Evolutionary conservation across 179 eudicot species (phyloP), one percentile per base, ranked within the genome.

Genomic region (Camellia oleifera): DNA sequence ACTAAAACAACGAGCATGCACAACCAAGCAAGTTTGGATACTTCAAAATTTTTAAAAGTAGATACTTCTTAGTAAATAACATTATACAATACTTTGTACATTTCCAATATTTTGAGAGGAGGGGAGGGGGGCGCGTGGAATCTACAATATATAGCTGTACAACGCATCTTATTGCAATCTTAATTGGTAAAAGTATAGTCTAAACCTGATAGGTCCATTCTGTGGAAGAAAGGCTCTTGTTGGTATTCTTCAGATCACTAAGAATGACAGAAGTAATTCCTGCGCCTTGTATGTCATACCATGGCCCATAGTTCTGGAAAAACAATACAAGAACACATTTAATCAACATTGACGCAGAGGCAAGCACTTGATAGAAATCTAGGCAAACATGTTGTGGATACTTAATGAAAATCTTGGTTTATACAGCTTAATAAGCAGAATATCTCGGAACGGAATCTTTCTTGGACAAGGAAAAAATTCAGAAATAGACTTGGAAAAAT

Each of bases 271-370:
- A 84, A 83, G 14, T 79, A 74, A 88, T 56, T 45, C 91, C 91
- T 64, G 89, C 87, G 56, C 88, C 89, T 57, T 79, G 60, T 57
- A 88, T 80, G 75, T 88, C 91, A 45, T 84, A 88, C 91, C 91
- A 88, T 62, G 91, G 89, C 40, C 91, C 91, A 80, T 84, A 88
- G 78, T 88, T 88, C 91, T 88, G 86, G 54, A 82, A 69, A 76
- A 74, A 40, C 73, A 82, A 64, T 26, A 67, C 8, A 65, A 79
- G 23, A 52, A 18, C 5, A 40, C 32, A 53, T 18, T 64, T 79
- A 65, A 61, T 54, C 46, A 62, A 20, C 46, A 13, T n/a, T 75
- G 32, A 54, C 54, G 74, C 8, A 14, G 32, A 18, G 26, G 45
- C 44, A 67, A 10, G 14, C 52, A 40, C 5, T 9, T 32, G 56